phyloP scores from a whole-genome alignment of 208 protist genomes.

The Hexamita inflata region DNA sequence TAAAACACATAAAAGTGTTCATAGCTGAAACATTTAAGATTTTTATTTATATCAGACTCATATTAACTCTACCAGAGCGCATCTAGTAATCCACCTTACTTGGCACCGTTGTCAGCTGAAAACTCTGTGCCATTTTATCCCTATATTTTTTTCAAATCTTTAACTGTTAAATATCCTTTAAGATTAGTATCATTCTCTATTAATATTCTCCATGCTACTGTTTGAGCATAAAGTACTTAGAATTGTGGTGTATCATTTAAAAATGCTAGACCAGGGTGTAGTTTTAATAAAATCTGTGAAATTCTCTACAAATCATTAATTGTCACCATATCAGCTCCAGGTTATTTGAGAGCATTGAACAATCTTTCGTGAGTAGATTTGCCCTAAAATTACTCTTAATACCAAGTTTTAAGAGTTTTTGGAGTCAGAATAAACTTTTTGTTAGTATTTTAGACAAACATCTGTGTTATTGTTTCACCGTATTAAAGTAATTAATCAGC shows the following conservation, averaged over 20 bases:
- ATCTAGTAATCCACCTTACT: neutral
- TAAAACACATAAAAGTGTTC: constrained; percentile 48
- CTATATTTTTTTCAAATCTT: neutral
- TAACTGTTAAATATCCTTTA: neutral
- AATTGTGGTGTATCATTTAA: constrained; percentile 35
- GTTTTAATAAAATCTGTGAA: neutral
- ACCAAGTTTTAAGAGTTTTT: neutral
- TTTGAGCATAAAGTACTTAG: constrained; percentile 36
- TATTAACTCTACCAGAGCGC: constrained; percentile 18
- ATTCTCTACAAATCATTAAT: neutral
- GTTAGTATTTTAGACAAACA: too few species aligned
- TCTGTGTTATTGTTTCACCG: too few species aligned
- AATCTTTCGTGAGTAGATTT: neutral
- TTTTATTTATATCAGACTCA: constrained; percentile 38
- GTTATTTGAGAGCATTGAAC: neutral
- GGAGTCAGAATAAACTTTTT: neutral
- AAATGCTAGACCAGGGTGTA: constrained; percentile 41
- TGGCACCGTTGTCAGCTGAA: neutral
- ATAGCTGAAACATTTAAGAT: constrained; percentile 37
- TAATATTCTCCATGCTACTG: constrained; percentile 31
- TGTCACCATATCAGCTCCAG: neutral
- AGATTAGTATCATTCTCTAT: neutral
- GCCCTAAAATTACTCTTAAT: neutral
- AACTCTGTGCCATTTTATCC: neutral
- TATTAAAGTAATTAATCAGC: too few species aligned